phyloP scores from a whole-genome alignment of 2,329 filamentous ascomycete species.

The Anthostomella pinea region DNA sequence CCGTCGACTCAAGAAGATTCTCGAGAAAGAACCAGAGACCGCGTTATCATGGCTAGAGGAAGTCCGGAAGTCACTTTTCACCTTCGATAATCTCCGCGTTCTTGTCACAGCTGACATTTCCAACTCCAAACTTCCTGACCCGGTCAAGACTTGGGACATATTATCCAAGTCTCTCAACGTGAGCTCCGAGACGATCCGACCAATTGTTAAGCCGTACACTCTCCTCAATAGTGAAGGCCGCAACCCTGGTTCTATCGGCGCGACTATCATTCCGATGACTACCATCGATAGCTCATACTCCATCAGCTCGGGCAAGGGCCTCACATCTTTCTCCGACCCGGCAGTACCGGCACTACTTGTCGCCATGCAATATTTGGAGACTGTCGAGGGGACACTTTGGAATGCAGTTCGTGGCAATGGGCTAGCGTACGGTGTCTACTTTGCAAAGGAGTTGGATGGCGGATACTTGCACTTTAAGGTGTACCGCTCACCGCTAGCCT shows the following conservation, averaged over 20 bases:
- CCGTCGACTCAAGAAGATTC: constrained; percentile 76
- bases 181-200: constrained; percentile 53
- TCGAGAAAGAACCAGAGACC: constrained; percentile 70
- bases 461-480: constrained; percentile 82
- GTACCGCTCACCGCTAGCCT: constrained; percentile 85
- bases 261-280: constrained; percentile 83
- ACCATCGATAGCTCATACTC: constrained; percentile 91
- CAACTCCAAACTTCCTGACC: constrained; percentile 62
- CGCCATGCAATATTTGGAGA: constrained; percentile 85
- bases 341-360: constrained; percentile 82
- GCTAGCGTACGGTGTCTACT: constrained; percentile 84
- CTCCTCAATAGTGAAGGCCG: constrained; percentile 74
- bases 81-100: constrained; percentile 79
- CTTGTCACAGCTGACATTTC: constrained; percentile 78
- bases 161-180: constrained; percentile 54
- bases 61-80: constrained; percentile 73
- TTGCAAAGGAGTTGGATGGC: constrained; percentile 72
- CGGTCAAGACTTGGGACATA: constrained; percentile 75
- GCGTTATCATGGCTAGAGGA: constrained; percentile 77
- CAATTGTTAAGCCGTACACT: constrained; percentile 66
- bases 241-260: constrained; percentile 69
- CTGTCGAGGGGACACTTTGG: constrained; percentile 93
- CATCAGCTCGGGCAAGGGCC: constrained; percentile 70
- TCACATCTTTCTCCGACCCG: constrained; percentile 72
- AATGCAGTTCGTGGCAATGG: constrained; percentile 88